phyloP scores from a whole-genome alignment of 768 basidiomycete species.

The Melanogaster broomeanus region DNA sequence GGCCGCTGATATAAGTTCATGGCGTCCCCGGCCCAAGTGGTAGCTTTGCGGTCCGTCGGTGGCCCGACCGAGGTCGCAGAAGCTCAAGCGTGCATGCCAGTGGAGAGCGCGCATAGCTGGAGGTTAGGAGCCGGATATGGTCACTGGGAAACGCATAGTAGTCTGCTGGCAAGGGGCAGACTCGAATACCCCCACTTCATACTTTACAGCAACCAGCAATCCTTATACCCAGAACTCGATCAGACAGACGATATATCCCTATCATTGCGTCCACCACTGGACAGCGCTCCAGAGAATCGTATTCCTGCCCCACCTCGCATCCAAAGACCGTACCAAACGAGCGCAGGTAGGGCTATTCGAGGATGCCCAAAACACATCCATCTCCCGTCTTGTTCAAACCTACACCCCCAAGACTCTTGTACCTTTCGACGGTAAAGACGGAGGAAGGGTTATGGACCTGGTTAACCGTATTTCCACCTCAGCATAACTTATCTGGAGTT shows the following conservation, averaged over 20 bases:
- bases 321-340: conserved; percentile 58
- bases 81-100: too few relatives aligned
- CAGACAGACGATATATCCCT: conserved; percentile 35
- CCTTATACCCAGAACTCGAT: conserved; percentile 7
- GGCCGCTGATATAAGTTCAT: too few relatives aligned
- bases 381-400: conserved; percentile 74
- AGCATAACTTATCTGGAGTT: conserved; percentile 37
- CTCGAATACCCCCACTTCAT: conserved; percentile 39
- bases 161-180: too few relatives aligned
- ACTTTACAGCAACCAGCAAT: conserved; percentile 29
- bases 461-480: conserved; percentile 45
- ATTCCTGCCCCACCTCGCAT: conserved; percentile 59
- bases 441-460: conserved; percentile 90
- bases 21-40: too few relatives aligned
- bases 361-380: conserved; percentile 85
- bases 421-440: conserved; percentile 64
- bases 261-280: conserved; percentile 62
- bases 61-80: too few relatives aligned
- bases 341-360: conserved; percentile 85
- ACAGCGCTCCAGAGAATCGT: conserved; percentile 74
- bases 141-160: too few relatives aligned
- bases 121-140: too few relatives aligned
- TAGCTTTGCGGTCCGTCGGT: too few relatives aligned
- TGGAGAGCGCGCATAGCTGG: too few relatives aligned
- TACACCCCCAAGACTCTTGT: conserved; percentile 79